phyloP scores from a whole-genome alignment of 2,329 filamentous ascomycete genomes.

The Fusarium tjaetaba region DNA sequence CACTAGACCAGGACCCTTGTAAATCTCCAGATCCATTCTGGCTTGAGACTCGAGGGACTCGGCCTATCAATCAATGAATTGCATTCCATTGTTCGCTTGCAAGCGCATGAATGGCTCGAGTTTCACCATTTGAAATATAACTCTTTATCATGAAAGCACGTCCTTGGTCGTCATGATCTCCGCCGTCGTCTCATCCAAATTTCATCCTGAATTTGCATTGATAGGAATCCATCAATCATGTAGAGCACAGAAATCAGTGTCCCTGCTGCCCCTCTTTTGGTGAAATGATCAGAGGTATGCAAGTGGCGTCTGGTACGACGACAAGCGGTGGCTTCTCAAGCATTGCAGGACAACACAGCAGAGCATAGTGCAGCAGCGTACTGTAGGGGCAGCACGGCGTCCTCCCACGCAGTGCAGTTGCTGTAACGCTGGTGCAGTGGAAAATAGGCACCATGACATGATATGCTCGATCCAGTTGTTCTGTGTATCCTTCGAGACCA shows the following conservation, averaged over 20 bases:
- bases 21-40: constrained; percentile 37
- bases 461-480: constrained; percentile 34
- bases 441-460: constrained; percentile 28
- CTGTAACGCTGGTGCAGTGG: constrained; percentile 31
- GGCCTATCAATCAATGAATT: constrained; percentile 38
- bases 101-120: constrained; percentile 28
- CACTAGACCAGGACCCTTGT: constrained; percentile 35
- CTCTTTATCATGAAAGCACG: constrained; percentile 20
- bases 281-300: constrained; percentile 36
- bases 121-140: constrained; percentile 17
- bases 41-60: constrained; percentile 27
- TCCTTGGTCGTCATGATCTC: constrained; percentile 16
- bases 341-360: constrained; percentile 37
- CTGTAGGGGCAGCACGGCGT: constrained; percentile 4
- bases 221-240: constrained; percentile 31
- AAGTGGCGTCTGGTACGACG: constrained; percentile 36
- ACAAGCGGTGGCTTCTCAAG: constrained; percentile 18
- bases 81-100: constrained; percentile 13
- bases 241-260: constrained; percentile 1
- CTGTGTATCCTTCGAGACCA: constrained; percentile 4
- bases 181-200: constrained; percentile 34
- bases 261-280: constrained; percentile 35
- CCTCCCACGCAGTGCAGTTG: constrained; percentile 20
- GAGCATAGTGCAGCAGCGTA: constrained; percentile 27
- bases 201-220: constrained; percentile 28